A percentile compares a stretch with the other conserved stretches of the same genome.
phyloP scores from a whole-genome alignment of 495 filamentous ascomycete species.

The Neurospora pannonica region DNA sequence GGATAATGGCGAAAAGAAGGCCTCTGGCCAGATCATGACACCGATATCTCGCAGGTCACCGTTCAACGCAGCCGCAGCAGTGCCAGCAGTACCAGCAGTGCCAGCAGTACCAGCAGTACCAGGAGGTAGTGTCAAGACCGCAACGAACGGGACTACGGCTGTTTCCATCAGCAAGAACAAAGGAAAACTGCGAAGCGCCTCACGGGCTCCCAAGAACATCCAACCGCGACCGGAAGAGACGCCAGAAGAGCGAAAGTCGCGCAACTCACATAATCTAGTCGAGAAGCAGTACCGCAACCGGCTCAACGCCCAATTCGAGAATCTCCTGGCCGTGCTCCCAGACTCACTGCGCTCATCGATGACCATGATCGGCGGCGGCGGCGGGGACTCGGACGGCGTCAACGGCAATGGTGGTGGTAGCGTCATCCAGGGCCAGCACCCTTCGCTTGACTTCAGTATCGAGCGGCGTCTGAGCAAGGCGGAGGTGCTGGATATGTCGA shows the following conservation, averaged over 20 bases:
- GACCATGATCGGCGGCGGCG: slow-evolving; percentile 12
- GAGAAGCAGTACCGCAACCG: slow-evolving; percentile 43
- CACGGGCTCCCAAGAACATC: slow-evolving; percentile 31
- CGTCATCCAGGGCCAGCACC: background rate
- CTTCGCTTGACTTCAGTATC: slow-evolving; percentile 12
- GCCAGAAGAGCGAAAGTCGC: slow-evolving; percentile 28
- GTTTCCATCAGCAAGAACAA: too few species aligned
- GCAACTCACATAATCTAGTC: slow-evolving; percentile 37
- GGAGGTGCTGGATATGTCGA: slow-evolving; percentile 38
- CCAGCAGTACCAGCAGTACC: background rate
- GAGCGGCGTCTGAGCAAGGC: slow-evolving; percentile 37
- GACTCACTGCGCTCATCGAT: slow-evolving; percentile 21
- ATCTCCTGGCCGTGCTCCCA: slow-evolving; percentile 31
- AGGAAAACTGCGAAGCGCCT: slow-evolving; percentile 29
- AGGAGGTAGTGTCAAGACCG: background rate
- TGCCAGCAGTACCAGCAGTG: background rate
- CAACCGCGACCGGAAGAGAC: slow-evolving; percentile 24
- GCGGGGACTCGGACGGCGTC: slow-evolving; percentile 7
- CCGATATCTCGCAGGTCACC: background rate
- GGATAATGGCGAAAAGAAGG: background rate
- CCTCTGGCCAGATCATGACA: background rate
- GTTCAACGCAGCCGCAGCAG: background rate
- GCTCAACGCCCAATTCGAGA: slow-evolving; percentile 38
- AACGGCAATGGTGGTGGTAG: background rate
- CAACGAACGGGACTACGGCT: background rate